These are phyloP conservation scores for Plectosphaerella plurivora DNA, from an alignment of 2,329 filamentous ascomycete genomes.

Conservation along the genomic window DNA sequence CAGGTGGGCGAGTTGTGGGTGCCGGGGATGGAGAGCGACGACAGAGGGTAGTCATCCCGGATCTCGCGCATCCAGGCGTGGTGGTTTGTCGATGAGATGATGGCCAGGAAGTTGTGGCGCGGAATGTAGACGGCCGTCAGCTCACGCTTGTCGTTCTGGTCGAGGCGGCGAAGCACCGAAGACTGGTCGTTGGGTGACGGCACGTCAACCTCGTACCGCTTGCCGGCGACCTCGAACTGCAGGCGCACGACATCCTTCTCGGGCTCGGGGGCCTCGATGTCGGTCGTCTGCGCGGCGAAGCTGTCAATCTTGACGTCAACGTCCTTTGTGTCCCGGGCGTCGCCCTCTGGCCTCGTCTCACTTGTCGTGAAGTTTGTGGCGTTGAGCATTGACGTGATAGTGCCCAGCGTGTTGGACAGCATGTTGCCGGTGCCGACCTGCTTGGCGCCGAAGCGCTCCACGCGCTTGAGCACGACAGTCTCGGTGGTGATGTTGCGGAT, in stretches of 20 bases:
- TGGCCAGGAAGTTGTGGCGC: conserved; percentile 47
- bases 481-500: conserved; percentile 79
- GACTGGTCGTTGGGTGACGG: conserved; percentile 59
- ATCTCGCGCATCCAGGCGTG: conserved; percentile 78
- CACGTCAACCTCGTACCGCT: conserved; percentile 68
- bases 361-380: conserved; percentile 28
- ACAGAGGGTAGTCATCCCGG: conserved; percentile 66
- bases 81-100: conserved; percentile 69
- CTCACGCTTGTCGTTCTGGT: conserved; percentile 44
- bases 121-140: conserved; percentile 66
- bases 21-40: conserved; percentile 83
- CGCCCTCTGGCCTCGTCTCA: conserved; percentile 41
- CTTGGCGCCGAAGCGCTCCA: conserved; percentile 67
- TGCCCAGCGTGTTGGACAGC: conserved; percentile 38
- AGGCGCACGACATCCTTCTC: conserved; percentile 65
- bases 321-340: conserved; percentile 57
- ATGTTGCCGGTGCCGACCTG: conserved; percentile 36
- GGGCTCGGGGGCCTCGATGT: conserved; percentile 55
- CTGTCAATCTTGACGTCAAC: conserved; percentile 60
- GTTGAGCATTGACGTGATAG: conserved; percentile 39
- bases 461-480: conserved; percentile 64
- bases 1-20: conserved; percentile 93
- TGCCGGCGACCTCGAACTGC: conserved; percentile 61
- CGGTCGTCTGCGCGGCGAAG: conserved; percentile 62
- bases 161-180: conserved; percentile 54